phyloP scores from a whole-genome alignment of 345 rosid genomes.

The Rhodamnia argentea region DNA sequence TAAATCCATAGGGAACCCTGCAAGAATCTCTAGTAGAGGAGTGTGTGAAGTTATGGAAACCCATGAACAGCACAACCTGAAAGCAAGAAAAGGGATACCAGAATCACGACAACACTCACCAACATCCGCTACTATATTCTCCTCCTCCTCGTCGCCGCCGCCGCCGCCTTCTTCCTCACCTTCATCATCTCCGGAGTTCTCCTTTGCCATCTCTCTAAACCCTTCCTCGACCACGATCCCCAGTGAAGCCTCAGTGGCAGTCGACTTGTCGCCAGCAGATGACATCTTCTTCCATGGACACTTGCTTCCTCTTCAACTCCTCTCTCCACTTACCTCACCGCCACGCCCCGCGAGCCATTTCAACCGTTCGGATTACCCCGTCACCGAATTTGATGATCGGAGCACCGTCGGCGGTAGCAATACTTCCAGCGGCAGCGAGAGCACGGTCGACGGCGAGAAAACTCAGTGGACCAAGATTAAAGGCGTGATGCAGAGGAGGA shows the following conservation, averaged over 20 bases:
- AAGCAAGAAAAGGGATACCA: not conserved
- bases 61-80: not conserved
- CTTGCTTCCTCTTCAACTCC: constrained; percentile 23
- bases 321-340: constrained; percentile 79
- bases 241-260: constrained; percentile 5
- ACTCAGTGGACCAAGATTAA: not conserved
- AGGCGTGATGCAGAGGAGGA: not conserved
- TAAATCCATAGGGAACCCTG: not conserved
- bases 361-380: constrained; percentile 26
- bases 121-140: not conserved
- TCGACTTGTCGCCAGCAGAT: constrained; percentile 92
- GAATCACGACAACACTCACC: constrained; percentile 6
- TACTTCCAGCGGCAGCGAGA: not conserved
- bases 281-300: constrained; percentile 79
- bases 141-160: constrained; percentile 15
- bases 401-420: not conserved
- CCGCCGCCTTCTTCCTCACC: constrained; percentile 37
- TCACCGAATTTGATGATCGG: constrained; percentile 24
- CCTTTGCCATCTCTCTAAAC: constrained; percentile 67
- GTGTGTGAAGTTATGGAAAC: not conserved
- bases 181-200: constrained; percentile 77
- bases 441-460: not conserved
- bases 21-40: not conserved
- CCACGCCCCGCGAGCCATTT: constrained; percentile 69
- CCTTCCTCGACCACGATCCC: constrained; percentile 20